phyloP scores from a whole-genome alignment of 2,329 filamentous ascomycete genomes.

The Hypoxylon sp. region DNA sequence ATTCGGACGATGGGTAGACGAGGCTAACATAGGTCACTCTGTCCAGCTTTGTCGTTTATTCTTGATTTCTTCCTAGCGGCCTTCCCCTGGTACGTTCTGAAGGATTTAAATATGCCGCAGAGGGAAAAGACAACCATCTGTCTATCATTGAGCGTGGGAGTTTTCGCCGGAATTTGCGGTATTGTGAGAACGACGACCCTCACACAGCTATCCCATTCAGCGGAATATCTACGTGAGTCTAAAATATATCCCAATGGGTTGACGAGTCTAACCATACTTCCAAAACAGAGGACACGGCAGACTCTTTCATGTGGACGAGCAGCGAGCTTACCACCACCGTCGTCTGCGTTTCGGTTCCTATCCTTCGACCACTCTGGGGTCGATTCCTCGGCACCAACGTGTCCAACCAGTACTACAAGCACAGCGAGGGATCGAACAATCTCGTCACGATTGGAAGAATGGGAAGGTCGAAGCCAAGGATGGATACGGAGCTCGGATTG shows the following conservation, averaged over 20 bases:
- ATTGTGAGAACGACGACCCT: constrained; percentile 28
- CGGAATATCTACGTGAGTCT: constrained; percentile 30
- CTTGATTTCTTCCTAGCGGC: constrained; percentile 35
- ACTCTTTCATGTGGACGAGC: constrained; percentile 31
- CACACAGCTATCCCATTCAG: constrained; percentile 12
- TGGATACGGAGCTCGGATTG: constrained; percentile 15
- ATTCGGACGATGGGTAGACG: too few relatives aligned
- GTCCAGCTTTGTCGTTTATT: too few relatives aligned
- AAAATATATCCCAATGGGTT: neutral
- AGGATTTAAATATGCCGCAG: constrained; percentile 33
- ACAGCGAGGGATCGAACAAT: constrained; percentile 12
- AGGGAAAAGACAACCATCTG: constrained; percentile 34
- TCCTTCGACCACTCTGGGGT: constrained; percentile 34
- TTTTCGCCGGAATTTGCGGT: constrained; percentile 31
- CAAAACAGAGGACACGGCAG: constrained; percentile 26
- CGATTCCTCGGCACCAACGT: constrained; percentile 7
- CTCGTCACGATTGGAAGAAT: constrained; percentile 21
- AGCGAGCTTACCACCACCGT: constrained; percentile 34
- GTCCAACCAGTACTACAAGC: constrained; percentile 19
- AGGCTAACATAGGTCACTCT: too few relatives aligned
- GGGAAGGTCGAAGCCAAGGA: constrained; percentile 9
- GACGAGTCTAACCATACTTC: neutral
- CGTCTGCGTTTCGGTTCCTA: constrained; percentile 32
- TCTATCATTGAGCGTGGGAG: constrained; percentile 29
- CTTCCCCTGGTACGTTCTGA: constrained; percentile 31